Evolutionary conservation across 2,329 filamentous ascomycete species (phyloP), one percentile per base, ranked within the genome.

Genomic region (Nemania diffusa): DNA sequence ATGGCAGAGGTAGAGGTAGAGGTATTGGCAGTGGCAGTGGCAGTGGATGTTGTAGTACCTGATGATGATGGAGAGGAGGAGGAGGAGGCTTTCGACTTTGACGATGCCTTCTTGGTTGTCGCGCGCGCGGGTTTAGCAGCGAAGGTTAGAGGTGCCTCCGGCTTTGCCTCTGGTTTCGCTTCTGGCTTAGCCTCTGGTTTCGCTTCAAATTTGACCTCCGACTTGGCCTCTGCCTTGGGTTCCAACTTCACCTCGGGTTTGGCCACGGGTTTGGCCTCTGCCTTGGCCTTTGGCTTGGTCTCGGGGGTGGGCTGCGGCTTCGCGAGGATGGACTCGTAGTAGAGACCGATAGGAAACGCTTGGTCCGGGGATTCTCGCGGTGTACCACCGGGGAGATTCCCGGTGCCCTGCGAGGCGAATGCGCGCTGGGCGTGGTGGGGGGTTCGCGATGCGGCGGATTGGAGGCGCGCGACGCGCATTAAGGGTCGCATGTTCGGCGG

Each of bases 241-340:
- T n/a, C n/a, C n/a, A n/a, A n/a, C n/a, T n/a, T n/a, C n/a, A n/a
- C n/a, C n/a, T n/a, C n/a, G n/a, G n/a, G n/a, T n/a, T n/a, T n/a
- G n/a, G n/a, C n/a, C n/a, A n/a, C n/a, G n/a, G n/a, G n/a, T n/a
- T n/a, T n/a, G n/a, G n/a, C n/a, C n/a, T n/a, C n/a, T n/a, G n/a
- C n/a, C n/a, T n/a, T n/a, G n/a, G n/a, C n/a, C n/a, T n/a, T n/a
- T n/a, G 81, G 81, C 72, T 85, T 85, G 40, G 76, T 72, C 8
- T 77, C 72, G 57, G 72, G 79, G 60, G 79, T 81, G 1, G 81
- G 81, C 8, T 80, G 78, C 0, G 84, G 83, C 4, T 78, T 79
- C 56, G 81, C 79, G 51, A 90, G 80, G 26, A 90, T 83, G n/a
- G 80, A 77, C 70, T 88, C 83, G 77, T 90, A 90, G 79, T 88